These are phyloP conservation scores for Dothideomycetes sp. DNA, from an alignment of 2,329 filamentous ascomycete species.

Conservation along the genomic window DNA sequence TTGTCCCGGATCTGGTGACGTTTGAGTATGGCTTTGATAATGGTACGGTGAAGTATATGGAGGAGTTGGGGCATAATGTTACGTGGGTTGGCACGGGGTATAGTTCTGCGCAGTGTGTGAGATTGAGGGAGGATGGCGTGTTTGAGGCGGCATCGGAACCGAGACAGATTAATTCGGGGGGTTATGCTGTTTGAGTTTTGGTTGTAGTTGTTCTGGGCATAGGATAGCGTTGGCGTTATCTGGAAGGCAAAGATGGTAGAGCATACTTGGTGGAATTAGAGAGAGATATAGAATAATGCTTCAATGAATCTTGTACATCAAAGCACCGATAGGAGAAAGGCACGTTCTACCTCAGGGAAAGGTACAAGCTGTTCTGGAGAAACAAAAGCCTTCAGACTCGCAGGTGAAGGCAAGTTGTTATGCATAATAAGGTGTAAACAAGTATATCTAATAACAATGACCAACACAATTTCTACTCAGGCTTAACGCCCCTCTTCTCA, in stretches of 20 bases:
- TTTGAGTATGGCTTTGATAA: constrained; percentile 64
- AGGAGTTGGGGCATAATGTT: constrained; percentile 57
- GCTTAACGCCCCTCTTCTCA: constrained; percentile 29
- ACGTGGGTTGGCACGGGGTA: constrained; percentile 52
- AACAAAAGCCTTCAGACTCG: too few relatives aligned
- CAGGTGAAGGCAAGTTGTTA: too few relatives aligned
- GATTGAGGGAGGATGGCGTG: constrained; percentile 47
- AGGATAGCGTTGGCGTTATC: too few relatives aligned
- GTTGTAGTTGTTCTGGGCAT: too few relatives aligned
- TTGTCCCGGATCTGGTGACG: constrained; percentile 56
- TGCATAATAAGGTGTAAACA: neutral
- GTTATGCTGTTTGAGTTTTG: constrained; percentile 38
- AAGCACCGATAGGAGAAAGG: too few relatives aligned
- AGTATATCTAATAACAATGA: neutral
- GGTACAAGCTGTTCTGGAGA: too few relatives aligned
- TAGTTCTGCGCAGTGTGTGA: constrained; percentile 63
- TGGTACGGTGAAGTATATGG: constrained; percentile 51
- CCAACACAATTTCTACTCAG: neutral
- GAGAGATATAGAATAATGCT: too few relatives aligned
- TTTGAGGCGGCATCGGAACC: constrained; percentile 74
- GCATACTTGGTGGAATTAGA: too few relatives aligned
- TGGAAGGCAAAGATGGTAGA: too few relatives aligned
- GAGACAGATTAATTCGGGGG: constrained; percentile 60
- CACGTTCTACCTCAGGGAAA: too few relatives aligned
- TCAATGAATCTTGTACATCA: too few relatives aligned